phyloP scores from a whole-genome alignment of 768 basidiomycete genomes.

The Macrolepiota fuliginosa region DNA sequence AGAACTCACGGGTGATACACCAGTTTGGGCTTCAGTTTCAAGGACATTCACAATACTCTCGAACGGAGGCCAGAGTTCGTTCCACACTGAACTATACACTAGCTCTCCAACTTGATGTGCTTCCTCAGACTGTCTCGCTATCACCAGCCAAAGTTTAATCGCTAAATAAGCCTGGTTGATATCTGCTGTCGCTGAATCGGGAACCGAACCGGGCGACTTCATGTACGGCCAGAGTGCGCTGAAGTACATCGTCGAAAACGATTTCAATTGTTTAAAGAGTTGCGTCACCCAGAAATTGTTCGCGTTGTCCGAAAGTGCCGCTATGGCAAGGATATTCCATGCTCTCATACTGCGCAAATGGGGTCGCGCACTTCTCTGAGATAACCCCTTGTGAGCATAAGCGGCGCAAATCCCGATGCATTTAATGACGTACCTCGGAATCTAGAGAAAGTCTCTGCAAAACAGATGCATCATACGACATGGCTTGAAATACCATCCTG shows the following conservation, averaged over 20 bases:
- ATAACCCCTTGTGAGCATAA: constrained; percentile 9
- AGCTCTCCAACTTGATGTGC: constrained; percentile 22
- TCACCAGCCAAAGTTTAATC: constrained; percentile 69
- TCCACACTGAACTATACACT: constrained; percentile 55
- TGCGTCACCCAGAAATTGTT: constrained; percentile 31
- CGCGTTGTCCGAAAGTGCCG: constrained; percentile 43
- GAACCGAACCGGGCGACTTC: constrained; percentile 31
- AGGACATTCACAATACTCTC: constrained; percentile 50
- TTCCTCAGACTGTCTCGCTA: constrained; percentile 37
- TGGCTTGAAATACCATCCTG: constrained; percentile 49
- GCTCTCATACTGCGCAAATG: constrained; percentile 41
- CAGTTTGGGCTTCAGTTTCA: constrained; percentile 44
- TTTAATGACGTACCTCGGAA: constrained; percentile 29
- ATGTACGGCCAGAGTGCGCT: constrained; percentile 40
- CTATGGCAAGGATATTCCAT: constrained; percentile 65
- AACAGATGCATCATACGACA: constrained; percentile 39
- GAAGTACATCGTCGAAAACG: constrained; percentile 49
- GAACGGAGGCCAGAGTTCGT: constrained; percentile 74
- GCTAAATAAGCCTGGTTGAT: constrained; percentile 69
- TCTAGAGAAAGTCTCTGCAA: constrained; percentile 37
- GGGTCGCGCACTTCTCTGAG: neutral
- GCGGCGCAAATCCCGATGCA: neutral
- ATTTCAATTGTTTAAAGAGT: constrained; percentile 48
- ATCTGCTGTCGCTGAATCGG: constrained; percentile 49
- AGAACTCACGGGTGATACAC: constrained; percentile 36